Evolutionary conservation across 495 filamentous ascomycete genomes (phyloP).

Genomic region (Lasiosphaeria ovina): DNA sequence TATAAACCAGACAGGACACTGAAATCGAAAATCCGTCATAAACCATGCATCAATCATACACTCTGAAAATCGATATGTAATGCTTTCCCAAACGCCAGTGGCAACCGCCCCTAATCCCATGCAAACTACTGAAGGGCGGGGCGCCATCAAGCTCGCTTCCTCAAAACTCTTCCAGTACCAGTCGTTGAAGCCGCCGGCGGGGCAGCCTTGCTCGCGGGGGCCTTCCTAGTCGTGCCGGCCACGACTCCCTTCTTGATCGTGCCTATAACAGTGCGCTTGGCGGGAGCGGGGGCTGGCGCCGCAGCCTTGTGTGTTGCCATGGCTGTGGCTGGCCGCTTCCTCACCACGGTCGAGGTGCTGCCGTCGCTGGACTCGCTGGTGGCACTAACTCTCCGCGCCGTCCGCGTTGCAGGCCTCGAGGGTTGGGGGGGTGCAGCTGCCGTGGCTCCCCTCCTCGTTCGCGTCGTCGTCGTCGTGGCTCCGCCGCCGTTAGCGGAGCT

Average conservation of each 20-base stretch:
- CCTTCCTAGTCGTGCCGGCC: conserved; percentile 38
- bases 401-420: conserved; percentile 37
- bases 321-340: conserved; percentile 43
- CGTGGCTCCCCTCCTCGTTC: conserved; percentile 37
- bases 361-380: conserved; percentile 49
- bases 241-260: conserved; percentile 42
- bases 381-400: conserved; percentile 45
- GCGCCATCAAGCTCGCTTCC: conserved; percentile 44
- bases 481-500: conserved; percentile 31
- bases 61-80: neutral
- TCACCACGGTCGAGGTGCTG: conserved; percentile 46
- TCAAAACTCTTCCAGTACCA: conserved; percentile 41
- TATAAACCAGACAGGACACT: neutral
- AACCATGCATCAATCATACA: neutral
- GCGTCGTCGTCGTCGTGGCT: conserved; percentile 23
- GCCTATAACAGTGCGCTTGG: conserved; percentile 41
- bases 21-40: neutral
- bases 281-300: conserved; percentile 24
- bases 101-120: neutral
- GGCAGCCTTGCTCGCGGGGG: conserved; percentile 33
- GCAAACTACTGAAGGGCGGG: neutral
- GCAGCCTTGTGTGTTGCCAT: conserved; percentile 18
- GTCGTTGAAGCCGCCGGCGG: conserved; percentile 26
- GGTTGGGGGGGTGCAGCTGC: conserved; percentile 20
- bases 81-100: conserved; percentile 1